phyloP scores from a whole-genome alignment of 2,329 filamentous ascomycete species.

The Aureobasidium zeae region DNA sequence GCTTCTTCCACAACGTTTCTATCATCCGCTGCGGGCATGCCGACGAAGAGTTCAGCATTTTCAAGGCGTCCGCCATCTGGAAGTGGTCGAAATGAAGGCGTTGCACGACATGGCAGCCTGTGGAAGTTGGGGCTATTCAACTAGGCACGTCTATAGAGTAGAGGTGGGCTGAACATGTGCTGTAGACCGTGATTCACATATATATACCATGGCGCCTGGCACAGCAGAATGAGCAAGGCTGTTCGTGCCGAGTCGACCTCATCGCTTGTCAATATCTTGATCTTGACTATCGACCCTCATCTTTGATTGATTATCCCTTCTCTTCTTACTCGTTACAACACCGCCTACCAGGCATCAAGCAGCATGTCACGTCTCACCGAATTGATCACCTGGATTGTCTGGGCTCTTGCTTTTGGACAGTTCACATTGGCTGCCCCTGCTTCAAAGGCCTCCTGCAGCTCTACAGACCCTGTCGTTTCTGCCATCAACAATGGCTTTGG shows the following conservation, averaged over 20 bases:
- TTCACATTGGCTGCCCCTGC: neutral
- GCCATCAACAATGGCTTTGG: slow-evolving; percentile 10
- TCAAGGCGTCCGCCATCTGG: too few relatives aligned
- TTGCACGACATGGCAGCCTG: neutral
- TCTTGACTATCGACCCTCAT: too few relatives aligned
- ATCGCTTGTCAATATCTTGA: neutral
- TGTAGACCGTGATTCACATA: neutral
- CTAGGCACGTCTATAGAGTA: neutral
- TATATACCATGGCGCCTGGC: neutral
- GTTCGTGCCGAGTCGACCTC: neutral
- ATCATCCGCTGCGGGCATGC: too few relatives aligned
- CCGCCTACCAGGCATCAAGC: too few relatives aligned
- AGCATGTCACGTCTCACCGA: neutral
- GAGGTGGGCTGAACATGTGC: neutral
- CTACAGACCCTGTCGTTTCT: neutral
- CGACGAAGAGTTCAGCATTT: too few relatives aligned
- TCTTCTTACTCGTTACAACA: neutral
- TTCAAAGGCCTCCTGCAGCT: neutral
- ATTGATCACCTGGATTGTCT: neutral
- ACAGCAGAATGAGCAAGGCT: neutral
- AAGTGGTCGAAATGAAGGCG: neutral
- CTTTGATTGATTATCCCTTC: neutral
- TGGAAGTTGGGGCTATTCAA: neutral
- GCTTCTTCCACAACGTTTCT: too few relatives aligned
- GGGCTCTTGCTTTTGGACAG: neutral